Base-by-base conservation (phyloP, 495 filamentous ascomycete genomes). In the Daldinia grandis region DNA sequence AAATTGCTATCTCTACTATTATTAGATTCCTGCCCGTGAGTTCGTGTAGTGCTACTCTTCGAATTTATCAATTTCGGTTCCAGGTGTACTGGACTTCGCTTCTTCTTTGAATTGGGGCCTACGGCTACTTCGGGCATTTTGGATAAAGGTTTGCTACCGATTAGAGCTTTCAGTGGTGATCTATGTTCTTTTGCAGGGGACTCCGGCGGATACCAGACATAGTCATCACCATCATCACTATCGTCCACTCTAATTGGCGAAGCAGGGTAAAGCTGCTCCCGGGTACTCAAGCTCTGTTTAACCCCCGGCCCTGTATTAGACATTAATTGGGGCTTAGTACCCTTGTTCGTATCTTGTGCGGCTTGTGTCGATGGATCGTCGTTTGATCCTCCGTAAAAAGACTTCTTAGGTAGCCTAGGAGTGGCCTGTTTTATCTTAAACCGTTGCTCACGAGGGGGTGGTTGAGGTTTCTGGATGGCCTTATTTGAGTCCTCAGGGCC, bases 51-150 rank as follows among this genome's bases (percentile, higher is more conserved):
- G n/a, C 21, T 28, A 30, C 37, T 62, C 27, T 53, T 49, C 1
- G 38, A 2, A n/a, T 54, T 62, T 33, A 15, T 25, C 1, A 35
- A 10, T 19, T 62, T 42, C n/a, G 28, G 24, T 49, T 15, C 40
- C 6, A 56, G 38, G 4, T 62, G 61, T 19, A 58, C 15, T 30
- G 58, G 57, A 14, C 56, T 66, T 12, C 65, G 57, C 65, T 69
- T 73, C 62, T 62, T 73, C 58, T 66, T 69, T 25, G 65, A 69
- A 40, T 69, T 69, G 0, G 70, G 42, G 0, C 65, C 57, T 47
- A 68, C 27, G 9, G 15, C 42, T 4, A 28, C 14, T 12, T 57
- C 15, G 7, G 37, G 14, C 10, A 6, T 31, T 1, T 1, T 10
- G 8, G 15, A 50, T 8, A 42, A 44, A 2, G 9, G 17, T 42